Percentiles rank a stretch among this genome's conserved stretches.
Evolutionary conservation across 2,329 filamentous ascomycete genomes (phyloP).

Genomic region (Teratosphaeria epicoccoides): DNA sequence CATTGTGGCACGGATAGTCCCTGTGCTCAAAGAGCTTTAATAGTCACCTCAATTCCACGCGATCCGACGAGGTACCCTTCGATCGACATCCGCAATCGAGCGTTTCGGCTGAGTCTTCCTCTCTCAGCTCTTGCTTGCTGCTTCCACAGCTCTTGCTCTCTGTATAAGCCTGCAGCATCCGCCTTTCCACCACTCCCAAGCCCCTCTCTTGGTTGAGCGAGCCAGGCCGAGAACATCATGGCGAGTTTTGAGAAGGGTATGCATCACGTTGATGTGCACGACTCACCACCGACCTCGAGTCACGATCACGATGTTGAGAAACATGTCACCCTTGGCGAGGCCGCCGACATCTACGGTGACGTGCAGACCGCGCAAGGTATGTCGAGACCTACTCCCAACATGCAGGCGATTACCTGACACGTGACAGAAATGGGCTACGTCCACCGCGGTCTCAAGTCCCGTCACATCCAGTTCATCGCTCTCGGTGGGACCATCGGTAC

Average conservation of each 20-base stretch:
- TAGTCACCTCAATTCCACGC: not conserved
- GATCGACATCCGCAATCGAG: not conserved
- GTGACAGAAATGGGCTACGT: not conserved
- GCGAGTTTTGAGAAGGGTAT: not conserved
- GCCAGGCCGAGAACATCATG: not conserved
- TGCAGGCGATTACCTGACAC: not conserved
- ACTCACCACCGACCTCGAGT: not conserved
- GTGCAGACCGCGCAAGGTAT: not conserved
- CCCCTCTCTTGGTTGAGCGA: not conserved
- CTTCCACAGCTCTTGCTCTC: not conserved
- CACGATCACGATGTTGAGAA: not conserved
- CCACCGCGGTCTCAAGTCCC: not conserved
- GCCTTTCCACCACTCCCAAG: not conserved
- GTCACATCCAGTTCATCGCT: constrained; percentile 3
- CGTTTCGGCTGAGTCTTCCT: not conserved
- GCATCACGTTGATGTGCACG: not conserved
- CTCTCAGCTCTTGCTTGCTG: not conserved
- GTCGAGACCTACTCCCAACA: not conserved
- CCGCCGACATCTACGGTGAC: not conserved
- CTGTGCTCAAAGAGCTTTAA: not conserved
- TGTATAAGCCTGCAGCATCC: not conserved
- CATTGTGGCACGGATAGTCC: not conserved
- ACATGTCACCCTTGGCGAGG: not conserved
- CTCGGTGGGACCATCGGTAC: constrained; percentile 1
- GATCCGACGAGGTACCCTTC: not conserved